These are phyloP conservation scores for Cyclotella sp. DNA, from an alignment of 108 stramenopile genomes.

Conservation along the genomic window DNA sequence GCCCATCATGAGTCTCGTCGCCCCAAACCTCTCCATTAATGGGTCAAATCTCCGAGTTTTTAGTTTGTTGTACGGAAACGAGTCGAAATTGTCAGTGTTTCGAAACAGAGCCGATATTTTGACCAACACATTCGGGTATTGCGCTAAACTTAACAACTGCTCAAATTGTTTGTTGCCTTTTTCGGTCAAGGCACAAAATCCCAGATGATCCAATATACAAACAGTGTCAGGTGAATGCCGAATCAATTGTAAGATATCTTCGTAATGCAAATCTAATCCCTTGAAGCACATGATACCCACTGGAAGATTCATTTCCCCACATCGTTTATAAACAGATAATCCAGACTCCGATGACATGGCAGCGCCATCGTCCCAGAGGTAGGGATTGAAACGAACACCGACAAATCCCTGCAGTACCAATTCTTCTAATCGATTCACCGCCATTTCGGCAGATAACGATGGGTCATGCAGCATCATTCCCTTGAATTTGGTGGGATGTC, in stretches of 20 bases:
- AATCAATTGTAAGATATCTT: slow-evolving; percentile 71
- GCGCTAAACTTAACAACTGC: slow-evolving; percentile 68
- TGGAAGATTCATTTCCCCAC: slow-evolving; percentile 80
- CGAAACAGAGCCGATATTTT: slow-evolving; percentile 90
- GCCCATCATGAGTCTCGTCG: slow-evolving; percentile 81
- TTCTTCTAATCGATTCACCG: slow-evolving; percentile 67
- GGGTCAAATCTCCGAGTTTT: slow-evolving; percentile 68
- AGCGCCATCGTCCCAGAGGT: slow-evolving; percentile 72
- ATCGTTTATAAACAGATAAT: slow-evolving; percentile 73
- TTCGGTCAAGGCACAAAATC: slow-evolving; percentile 79
- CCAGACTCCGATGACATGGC: slow-evolving; percentile 53
- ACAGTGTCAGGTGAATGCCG: slow-evolving; percentile 68
- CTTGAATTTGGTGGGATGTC: slow-evolving; percentile 78
- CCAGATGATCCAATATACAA: slow-evolving; percentile 87
- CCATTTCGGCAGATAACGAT: slow-evolving; percentile 59
- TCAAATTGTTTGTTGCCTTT: slow-evolving; percentile 67
- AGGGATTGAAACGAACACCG: slow-evolving; percentile 90
- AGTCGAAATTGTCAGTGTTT: slow-evolving; percentile 49
- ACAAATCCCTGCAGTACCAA: slow-evolving; percentile 79
- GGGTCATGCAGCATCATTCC: slow-evolving; percentile 89
- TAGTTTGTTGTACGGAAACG: slow-evolving; percentile 64
- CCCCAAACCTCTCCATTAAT: slow-evolving; percentile 72
- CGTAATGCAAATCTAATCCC: slow-evolving; percentile 75
- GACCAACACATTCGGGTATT: slow-evolving; percentile 73
- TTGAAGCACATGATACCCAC: slow-evolving; percentile 93